Evolutionary conservation across 1,139 yeast species (phyloP).

Genomic region (Suhomyces atakaporum): DNA sequence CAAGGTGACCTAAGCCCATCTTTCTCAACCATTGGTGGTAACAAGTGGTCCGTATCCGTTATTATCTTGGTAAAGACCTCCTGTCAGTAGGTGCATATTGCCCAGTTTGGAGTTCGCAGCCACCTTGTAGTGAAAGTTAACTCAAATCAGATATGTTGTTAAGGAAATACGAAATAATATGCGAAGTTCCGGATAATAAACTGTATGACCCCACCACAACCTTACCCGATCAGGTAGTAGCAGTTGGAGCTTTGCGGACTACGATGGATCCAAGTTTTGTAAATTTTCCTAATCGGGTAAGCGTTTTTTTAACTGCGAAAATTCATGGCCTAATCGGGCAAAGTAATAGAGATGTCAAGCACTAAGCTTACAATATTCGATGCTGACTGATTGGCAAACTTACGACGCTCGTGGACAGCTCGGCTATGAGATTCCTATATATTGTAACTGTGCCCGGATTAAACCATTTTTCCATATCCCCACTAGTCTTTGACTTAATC

Average conservation of each 20-base stretch:
- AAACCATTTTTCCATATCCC: not conserved
- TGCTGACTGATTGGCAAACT: slow-evolving; percentile 3
- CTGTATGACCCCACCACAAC: slow-evolving; percentile 4
- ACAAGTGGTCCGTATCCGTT: not conserved
- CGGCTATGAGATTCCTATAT: not conserved
- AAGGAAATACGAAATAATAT: not conserved
- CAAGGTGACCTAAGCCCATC: too few relatives aligned
- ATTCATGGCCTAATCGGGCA: slow-evolving; percentile 24
- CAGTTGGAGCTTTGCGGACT: not conserved
- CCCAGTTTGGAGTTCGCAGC: slow-evolving; percentile 6
- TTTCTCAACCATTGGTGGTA: too few relatives aligned
- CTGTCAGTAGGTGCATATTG: not conserved
- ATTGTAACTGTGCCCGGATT: not conserved
- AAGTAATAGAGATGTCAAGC: slow-evolving; percentile 12
- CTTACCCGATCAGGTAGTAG: slow-evolving; percentile 4
- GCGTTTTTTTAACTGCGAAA: slow-evolving; percentile 10
- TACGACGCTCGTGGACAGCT: slow-evolving; percentile 1
- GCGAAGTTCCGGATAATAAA: not conserved
- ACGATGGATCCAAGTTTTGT: not conserved
- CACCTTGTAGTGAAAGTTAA: not conserved
- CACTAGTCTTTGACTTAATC: slow-evolving; percentile 1
- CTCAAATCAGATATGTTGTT: slow-evolving; percentile 5
- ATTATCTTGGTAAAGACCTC: not conserved
- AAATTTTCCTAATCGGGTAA: slow-evolving; percentile 23
- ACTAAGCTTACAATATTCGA: slow-evolving; percentile 4